These are phyloP conservation scores for Leptographium galeiforme DNA, from an alignment of 2,329 filamentous ascomycete genomes.

Conservation along the genomic window DNA sequence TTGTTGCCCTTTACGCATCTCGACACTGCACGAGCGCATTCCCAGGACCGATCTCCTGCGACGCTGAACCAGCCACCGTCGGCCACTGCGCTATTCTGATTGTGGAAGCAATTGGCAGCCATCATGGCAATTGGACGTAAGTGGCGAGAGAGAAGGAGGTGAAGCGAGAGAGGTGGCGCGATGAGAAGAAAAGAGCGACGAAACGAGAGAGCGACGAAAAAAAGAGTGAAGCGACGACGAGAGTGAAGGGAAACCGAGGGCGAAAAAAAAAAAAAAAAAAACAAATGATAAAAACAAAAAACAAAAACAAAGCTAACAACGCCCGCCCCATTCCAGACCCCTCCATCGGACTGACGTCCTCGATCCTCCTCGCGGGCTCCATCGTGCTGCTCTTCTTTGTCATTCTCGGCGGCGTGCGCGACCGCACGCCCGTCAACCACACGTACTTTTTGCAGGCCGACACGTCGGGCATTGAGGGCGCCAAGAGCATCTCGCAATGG, in stretches of 20 bases:
- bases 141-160: neutral
- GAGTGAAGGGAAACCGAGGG: neutral
- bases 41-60: no score
- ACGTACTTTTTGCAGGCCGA: slow-evolving; percentile 80
- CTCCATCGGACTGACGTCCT: slow-evolving; percentile 26
- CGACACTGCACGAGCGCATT: no score
- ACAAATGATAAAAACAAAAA: neutral
- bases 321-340: slow-evolving; percentile 19
- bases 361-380: slow-evolving; percentile 36
- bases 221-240: neutral
- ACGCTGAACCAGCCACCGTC: no score
- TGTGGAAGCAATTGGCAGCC: neutral
- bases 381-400: slow-evolving; percentile 45
- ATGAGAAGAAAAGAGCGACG: neutral
- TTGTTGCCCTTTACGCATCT: no score
- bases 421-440: slow-evolving; percentile 45
- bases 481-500: slow-evolving; percentile 63
- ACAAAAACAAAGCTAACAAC: neutral
- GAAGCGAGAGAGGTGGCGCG: neutral
- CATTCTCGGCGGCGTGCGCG: slow-evolving; percentile 37
- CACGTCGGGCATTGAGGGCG: slow-evolving; percentile 58
- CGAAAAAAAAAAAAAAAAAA: neutral
- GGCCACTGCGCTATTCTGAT: no score
- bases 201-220: neutral
- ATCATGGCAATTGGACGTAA: neutral